Evolutionary conservation across 441 rosid species (phyloP), one percentile per base, ranked within the genome.

Genomic region (Gossypium trilobum): DNA sequence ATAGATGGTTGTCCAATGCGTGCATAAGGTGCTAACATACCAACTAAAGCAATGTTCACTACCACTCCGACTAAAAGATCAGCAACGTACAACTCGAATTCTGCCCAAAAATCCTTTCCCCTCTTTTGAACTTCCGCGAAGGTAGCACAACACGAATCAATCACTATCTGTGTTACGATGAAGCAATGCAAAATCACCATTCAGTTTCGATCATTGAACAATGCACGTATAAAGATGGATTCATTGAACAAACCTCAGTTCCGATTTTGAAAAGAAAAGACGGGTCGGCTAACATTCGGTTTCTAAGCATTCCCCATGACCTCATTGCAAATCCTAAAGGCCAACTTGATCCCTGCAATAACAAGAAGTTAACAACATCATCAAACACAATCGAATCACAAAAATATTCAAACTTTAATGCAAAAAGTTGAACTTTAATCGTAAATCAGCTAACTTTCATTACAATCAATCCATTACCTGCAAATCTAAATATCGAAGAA

Each of bases 231-330:
- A 61, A 10, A 63, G 52, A 19, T 20, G 55, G 14, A 31, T 31
- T 44, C 29, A 52, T 11, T 65, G 22, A 64, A 74, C 71, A 78
- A 73, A 91, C 98, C 98, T 91, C 97, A 14, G 90, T 85, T 70
- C 95, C 97, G 76, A 94, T 85, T 82, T 94, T 92, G 82, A 94
- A 94, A 69, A 94, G 97, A 75, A 94, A 92, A 54, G 99, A 92
- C 14, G 97, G 97, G 83, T 94, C 99, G 17, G 95, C 97, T 83
- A 91, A 74, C 97, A 94, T 88, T 78, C 97, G 81, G 79, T 90
- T 91, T 0, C 97, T 87, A 23, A 91, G 91, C 92, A 91, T 82
- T 17, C 89, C 67, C 81, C 95, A 89, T 13, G 92, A 88, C 78
- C 82, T 84, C 87, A 91, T 84, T 39, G 82, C 82, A 78, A 88